A percentile compares a stretch with the other conserved stretches of the same genome.
Evolutionary conservation across 306 rosid genomes (phyloP).

Genomic region (Arachis stenosperma): DNA sequence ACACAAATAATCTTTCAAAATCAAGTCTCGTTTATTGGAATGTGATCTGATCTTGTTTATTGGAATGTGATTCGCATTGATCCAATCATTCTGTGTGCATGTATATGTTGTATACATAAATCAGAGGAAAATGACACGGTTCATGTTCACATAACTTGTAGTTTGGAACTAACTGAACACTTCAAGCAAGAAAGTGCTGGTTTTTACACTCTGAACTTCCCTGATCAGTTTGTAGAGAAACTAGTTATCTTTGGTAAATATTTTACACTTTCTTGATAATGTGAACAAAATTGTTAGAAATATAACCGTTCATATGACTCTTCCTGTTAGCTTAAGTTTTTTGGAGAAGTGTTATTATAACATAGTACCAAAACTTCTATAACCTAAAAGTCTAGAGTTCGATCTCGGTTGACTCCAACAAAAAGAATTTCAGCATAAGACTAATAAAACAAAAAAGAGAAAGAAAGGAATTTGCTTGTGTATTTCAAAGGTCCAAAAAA

Average conservation of each 20-base stretch:
- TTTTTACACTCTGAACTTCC: neutral
- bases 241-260: neutral
- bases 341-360: too few relatives aligned
- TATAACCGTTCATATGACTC: too few relatives aligned
- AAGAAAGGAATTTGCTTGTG: neutral
- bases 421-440: too few relatives aligned
- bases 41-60: neutral
- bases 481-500: too few relatives aligned
- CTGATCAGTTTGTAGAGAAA: neutral
- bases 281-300: too few relatives aligned
- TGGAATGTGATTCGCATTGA: constrained; percentile 8
- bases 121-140: neutral
- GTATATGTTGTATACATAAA: neutral
- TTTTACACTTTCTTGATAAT: too few relatives aligned
- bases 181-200: neutral
- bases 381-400: too few relatives aligned
- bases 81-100: neutral
- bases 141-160: neutral
- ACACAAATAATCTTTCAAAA: neutral
- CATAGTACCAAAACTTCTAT: too few relatives aligned
- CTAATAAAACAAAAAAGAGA: too few relatives aligned
- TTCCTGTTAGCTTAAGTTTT: too few relatives aligned
- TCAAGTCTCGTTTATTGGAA: constrained; percentile 11
- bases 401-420: too few relatives aligned
- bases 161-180: neutral